A percentile compares a stretch with the other conserved stretches of the same genome.
These are phyloP conservation scores for Grosmannia serpens DNA, from an alignment of 2,329 filamentous ascomycete genomes.

Conservation along the genomic window DNA sequence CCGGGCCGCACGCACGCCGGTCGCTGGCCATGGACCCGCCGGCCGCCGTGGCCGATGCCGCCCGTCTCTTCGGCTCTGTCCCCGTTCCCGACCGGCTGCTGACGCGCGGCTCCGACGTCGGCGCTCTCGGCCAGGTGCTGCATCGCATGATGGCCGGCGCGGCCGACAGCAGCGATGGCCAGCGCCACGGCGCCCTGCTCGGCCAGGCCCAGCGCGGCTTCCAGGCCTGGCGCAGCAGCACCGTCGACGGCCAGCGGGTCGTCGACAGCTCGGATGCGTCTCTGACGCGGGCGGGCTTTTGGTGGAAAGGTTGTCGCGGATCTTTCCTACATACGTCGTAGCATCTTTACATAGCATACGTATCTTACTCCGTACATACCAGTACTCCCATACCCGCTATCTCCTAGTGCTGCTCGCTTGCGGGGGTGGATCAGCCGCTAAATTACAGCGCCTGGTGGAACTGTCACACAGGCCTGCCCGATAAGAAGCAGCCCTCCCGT, in stretches of 20 bases:
- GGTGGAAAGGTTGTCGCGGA: no score
- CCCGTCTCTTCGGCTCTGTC: neutral
- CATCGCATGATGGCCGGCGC: slow-evolving; percentile 30
- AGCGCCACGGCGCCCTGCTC: neutral
- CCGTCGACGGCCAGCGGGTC: neutral
- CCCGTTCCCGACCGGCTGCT: neutral
- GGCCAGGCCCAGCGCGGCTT: neutral
- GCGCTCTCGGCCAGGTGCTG: slow-evolving; percentile 25
- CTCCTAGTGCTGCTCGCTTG: neutral
- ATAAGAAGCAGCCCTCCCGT: neutral
- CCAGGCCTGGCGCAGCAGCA: neutral
- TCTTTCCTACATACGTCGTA: no score
- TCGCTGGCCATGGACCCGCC: slow-evolving; percentile 15
- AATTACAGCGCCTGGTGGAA: neutral
- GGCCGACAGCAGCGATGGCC: neutral
- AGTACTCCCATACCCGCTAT: neutral
- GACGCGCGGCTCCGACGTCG: slow-evolving; percentile 23
- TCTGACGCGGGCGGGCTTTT: no score
- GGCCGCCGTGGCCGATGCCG: neutral
- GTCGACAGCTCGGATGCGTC: no score
- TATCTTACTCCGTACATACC: no score
- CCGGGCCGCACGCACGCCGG: neutral
- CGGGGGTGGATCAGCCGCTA: neutral
- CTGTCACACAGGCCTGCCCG: neutral
- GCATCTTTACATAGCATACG: no score